These are phyloP conservation scores for Globisporangium sylvaticum DNA, from an alignment of 352 stramenopile genomes.

Conservation along the genomic window DNA sequence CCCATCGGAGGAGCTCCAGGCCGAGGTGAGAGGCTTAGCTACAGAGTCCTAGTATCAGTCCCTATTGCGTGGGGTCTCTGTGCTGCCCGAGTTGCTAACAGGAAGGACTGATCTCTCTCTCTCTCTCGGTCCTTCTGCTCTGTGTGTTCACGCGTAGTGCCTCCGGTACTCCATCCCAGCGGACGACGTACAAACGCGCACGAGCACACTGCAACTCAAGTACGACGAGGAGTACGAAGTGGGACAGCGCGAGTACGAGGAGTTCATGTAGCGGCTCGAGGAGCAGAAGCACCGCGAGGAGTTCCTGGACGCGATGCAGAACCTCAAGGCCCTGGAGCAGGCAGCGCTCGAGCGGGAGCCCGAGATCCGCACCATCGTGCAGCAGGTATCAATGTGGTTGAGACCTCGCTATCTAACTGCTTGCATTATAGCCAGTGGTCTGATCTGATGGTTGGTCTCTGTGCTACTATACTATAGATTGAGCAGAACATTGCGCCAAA, in stretches of 20 bases:
- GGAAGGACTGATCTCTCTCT: not conserved
- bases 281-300: constrained; percentile 45
- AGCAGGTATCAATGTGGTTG: constrained; percentile 19
- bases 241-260: constrained; percentile 30
- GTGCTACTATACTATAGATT: constrained; percentile 24
- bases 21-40: constrained; percentile 31
- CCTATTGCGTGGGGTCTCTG: not conserved
- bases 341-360: constrained; percentile 37
- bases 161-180: constrained; percentile 42
- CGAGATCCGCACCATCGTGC: constrained; percentile 45
- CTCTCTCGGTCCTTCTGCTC: too few relatives aligned
- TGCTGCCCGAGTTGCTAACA: not conserved
- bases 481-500: constrained; percentile 41
- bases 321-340: constrained; percentile 33
- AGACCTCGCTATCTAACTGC: not conserved
- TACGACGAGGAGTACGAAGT: constrained; percentile 66
- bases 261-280: constrained; percentile 30
- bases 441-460: not conserved
- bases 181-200: constrained; percentile 37
- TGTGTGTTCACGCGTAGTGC: constrained; percentile 26
- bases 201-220: constrained; percentile 43
- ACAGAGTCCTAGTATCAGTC: not conserved
- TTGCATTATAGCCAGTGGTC: not conserved
- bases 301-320: constrained; percentile 37
- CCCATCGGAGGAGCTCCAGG: constrained; percentile 49